phyloP scores from a whole-genome alignment of 2,329 filamentous ascomycete genomes.

The Fusarium metavorans region DNA sequence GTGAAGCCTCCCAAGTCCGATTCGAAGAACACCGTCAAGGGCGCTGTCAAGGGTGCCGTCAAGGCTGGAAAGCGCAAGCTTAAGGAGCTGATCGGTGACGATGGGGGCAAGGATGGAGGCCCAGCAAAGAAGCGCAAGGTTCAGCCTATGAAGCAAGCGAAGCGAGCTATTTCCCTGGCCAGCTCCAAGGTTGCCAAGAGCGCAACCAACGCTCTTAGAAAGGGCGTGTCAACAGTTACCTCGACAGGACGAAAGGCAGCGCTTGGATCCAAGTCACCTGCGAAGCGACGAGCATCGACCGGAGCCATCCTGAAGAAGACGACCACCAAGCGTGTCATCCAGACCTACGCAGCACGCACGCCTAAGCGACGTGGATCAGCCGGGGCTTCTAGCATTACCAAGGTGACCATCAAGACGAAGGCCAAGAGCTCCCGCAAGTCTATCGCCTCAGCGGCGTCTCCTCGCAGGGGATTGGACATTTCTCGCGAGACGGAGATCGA shows the following conservation, averaged over 20 bases:
- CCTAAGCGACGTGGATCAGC: slow-evolving; percentile 39
- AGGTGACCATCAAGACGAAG: slow-evolving; percentile 29
- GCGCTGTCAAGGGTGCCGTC: slow-evolving; percentile 53
- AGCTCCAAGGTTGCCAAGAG: slow-evolving; percentile 53
- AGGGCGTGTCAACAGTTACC: slow-evolving; percentile 50
- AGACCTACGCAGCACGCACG: slow-evolving; percentile 43
- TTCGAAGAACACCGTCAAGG: slow-evolving; percentile 54
- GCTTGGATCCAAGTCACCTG: slow-evolving; percentile 40
- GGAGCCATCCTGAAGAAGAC: slow-evolving; percentile 46
- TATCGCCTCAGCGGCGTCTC: slow-evolving; percentile 8
- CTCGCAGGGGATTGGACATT: slow-evolving; percentile 38
- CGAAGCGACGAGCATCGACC: slow-evolving; percentile 43
- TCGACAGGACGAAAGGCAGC: slow-evolving; percentile 45
- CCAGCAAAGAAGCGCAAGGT: slow-evolving; percentile 63
- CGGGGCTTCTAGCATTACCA: slow-evolving; percentile 36
- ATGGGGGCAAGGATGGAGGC: slow-evolving; percentile 51
- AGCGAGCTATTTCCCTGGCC: slow-evolving; percentile 50
- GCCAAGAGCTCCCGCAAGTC: slow-evolving; percentile 17
- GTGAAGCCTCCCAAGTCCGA: slow-evolving; percentile 63
- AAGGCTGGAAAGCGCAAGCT: slow-evolving; percentile 69
- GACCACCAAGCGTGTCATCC: slow-evolving; percentile 45
- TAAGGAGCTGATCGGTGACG: slow-evolving; percentile 63
- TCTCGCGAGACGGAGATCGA: slow-evolving; percentile 37
- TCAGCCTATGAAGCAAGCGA: slow-evolving; percentile 49
- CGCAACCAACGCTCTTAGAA: slow-evolving; percentile 53